phyloP scores from a whole-genome alignment of 257 asterid species.

The Plantago elongata region DNA sequence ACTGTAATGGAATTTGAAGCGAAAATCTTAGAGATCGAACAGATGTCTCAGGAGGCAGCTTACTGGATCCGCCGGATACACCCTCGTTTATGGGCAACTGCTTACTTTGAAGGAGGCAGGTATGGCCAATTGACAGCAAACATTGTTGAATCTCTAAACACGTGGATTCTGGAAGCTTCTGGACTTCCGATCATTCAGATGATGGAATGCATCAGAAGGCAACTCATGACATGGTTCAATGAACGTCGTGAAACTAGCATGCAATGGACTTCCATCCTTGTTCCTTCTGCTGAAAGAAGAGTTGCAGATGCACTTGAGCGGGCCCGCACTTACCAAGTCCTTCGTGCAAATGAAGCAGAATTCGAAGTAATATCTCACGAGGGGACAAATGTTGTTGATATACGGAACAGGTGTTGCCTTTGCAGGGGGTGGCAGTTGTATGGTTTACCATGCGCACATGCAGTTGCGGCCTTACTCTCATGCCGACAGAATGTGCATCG shows the following conservation, averaged over 20 bases:
- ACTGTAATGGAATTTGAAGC: conserved; percentile 73
- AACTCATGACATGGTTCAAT: conserved; percentile 91
- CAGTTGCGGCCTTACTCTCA: conserved; percentile 89
- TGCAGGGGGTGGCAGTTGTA: conserved; percentile 93
- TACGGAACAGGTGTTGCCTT: conserved; percentile 62
- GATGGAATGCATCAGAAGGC: conserved; percentile 93
- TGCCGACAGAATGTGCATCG: conserved; percentile 89
- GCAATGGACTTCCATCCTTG: conserved; percentile 95
- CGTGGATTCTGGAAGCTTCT: conserved; percentile 83
- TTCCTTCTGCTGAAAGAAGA: conserved; percentile 77
- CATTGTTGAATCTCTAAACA: conserved; percentile 56
- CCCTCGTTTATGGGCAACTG: conserved; percentile 87
- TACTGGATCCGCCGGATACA: conserved; percentile 79
- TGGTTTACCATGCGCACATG: conserved; percentile 97
- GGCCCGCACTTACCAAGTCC: conserved; percentile 83
- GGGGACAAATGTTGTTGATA: conserved; percentile 83
- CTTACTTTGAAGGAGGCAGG: conserved; percentile 78
- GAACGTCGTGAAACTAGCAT: conserved; percentile 90
- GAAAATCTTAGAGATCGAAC: conserved; percentile 73
- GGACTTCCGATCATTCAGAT: conserved; percentile 87
- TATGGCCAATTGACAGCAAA: conserved; percentile 87
- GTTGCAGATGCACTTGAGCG: conserved; percentile 91
- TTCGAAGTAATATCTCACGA: conserved; percentile 93
- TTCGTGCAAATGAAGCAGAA: conserved; percentile 93
- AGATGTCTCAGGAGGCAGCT: conserved; percentile 84